Percentiles rank a stretch among this genome's conserved stretches.
Evolutionary conservation across 257 asterid genomes (phyloP).

Genomic region (Agastache rugosa): DNA sequence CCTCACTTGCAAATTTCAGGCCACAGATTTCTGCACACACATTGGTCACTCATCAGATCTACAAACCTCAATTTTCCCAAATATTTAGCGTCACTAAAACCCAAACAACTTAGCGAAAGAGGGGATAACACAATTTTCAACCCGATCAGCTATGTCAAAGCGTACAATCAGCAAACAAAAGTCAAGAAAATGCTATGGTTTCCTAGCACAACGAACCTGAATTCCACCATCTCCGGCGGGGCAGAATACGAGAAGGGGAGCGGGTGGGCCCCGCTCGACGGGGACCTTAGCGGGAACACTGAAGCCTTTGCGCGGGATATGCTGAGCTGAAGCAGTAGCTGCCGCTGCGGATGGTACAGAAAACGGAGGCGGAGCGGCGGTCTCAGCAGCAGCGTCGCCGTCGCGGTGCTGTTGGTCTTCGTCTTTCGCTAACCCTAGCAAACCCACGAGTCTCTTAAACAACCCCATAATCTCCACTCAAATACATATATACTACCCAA

Average conservation of each 20-base stretch:
- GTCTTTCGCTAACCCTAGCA: slow-evolving; percentile 64
- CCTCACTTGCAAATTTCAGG: slow-evolving; percentile 20
- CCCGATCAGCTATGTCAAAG: slow-evolving; percentile 7
- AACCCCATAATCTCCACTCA: slow-evolving; percentile 61
- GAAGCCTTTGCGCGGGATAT: slow-evolving; percentile 68
- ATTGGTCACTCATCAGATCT: slow-evolving; percentile 37
- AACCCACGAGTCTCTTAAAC: slow-evolving; percentile 56
- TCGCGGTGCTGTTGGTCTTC: slow-evolving; percentile 56
- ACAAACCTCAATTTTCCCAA: slow-evolving; percentile 13
- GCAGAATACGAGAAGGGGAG: slow-evolving; percentile 71
- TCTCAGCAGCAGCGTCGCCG: slow-evolving; percentile 38
- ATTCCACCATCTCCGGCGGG: slow-evolving; percentile 73
- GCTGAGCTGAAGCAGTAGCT: slow-evolving; percentile 53
- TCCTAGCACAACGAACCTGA: slow-evolving; percentile 56
- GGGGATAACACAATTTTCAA: background rate
- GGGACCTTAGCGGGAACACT: slow-evolving; percentile 78
- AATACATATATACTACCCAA: slow-evolving; percentile 40
- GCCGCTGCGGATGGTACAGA: slow-evolving; percentile 41
- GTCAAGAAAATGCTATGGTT: background rate
- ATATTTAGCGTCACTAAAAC: slow-evolving; percentile 8
- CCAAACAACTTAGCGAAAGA: slow-evolving; percentile 27
- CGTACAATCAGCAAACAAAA: slow-evolving; percentile 19
- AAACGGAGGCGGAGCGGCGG: slow-evolving; percentile 43
- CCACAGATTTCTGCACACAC: background rate
- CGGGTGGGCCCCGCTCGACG: slow-evolving; percentile 60